A percentile compares a stretch with the other conserved stretches of the same genome.
Evolutionary conservation across 176 grass and related monocot species (phyloP).

Genomic region (Phoenix roebelenii): DNA sequence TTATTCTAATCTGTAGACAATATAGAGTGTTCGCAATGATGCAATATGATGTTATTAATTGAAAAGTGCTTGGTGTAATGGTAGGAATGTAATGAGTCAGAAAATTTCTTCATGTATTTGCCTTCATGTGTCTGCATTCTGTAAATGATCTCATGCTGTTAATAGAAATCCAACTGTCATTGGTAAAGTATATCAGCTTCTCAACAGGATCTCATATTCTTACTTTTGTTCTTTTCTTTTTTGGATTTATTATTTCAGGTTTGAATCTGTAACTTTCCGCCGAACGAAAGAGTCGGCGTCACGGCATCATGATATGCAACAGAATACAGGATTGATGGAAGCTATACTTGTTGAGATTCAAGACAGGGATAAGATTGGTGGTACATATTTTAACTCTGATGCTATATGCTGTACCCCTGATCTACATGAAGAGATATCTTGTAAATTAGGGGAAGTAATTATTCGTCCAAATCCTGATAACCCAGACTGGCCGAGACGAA

Average conservation of each 20-base stretch:
- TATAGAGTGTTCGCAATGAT: too few relatives aligned
- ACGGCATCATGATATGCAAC: conserved; percentile 68
- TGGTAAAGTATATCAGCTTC: too few relatives aligned
- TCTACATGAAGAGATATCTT: conserved; percentile 49
- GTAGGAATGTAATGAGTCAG: too few relatives aligned
- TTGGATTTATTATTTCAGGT: conserved; percentile 43
- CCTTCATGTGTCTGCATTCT: too few relatives aligned
- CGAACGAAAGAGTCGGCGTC: conserved; percentile 58
- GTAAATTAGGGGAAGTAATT: conserved; percentile 88
- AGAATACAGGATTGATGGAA: conserved; percentile 89
- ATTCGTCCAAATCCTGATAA: conserved; percentile 81
- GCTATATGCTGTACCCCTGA: conserved; percentile 81
- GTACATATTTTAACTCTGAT: conserved; percentile 80
- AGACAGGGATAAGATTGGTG: conserved; percentile 92
- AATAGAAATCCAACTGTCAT: too few relatives aligned
- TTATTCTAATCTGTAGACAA: too few relatives aligned
- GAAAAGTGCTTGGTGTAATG: too few relatives aligned
- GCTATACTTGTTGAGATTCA: conserved; percentile 95
- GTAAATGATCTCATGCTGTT: too few relatives aligned
- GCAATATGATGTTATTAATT: too few relatives aligned
- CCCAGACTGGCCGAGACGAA: conserved; percentile 72
- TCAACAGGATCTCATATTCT: too few relatives aligned
- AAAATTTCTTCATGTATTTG: too few relatives aligned
- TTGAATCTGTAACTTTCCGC: conserved; percentile 70
- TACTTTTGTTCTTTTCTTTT: too few relatives aligned